Conservation (phyloP, 306 rosid genomes). For the Senna tora region DNA sequence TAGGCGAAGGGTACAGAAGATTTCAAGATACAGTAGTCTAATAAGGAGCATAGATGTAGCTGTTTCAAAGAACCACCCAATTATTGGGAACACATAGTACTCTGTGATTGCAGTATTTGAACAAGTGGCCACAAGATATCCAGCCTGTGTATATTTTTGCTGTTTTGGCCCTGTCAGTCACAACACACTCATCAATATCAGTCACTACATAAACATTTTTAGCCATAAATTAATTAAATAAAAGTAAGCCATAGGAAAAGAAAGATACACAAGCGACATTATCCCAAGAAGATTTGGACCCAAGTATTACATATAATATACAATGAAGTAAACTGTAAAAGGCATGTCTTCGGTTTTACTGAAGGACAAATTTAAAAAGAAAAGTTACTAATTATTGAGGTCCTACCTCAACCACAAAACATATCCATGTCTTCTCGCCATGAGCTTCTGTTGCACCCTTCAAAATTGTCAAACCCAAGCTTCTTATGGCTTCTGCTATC, state of each 20-base stretch:
- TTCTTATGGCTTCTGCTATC: constrained; percentile 89
- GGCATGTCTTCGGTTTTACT: too few relatives aligned
- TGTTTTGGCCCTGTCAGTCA: constrained; percentile 79
- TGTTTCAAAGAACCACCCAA: constrained; percentile 35
- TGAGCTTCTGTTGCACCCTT: constrained; percentile 85
- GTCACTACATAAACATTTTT: too few relatives aligned
- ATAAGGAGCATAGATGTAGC: constrained; percentile 26
- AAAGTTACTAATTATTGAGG: constrained; percentile 6
- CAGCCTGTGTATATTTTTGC: constrained; percentile 81
- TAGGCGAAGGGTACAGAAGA: background rate
- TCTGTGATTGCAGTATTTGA: constrained; percentile 84
- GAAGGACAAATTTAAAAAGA: too few relatives aligned
- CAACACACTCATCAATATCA: constrained; percentile 31
- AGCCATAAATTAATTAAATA: too few relatives aligned
- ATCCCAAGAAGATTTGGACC: constrained; percentile 7
- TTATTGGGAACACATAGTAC: constrained; percentile 40
- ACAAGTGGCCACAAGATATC: constrained; percentile 95
- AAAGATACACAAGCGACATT: background rate
- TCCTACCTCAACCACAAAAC: constrained; percentile 95
- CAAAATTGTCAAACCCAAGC: constrained; percentile 80
- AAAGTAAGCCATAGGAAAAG: background rate
- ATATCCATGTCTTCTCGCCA: constrained; percentile 83
- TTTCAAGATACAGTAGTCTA: constrained; percentile 36
- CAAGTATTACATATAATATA: too few relatives aligned
- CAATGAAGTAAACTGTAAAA: too few relatives aligned